Percentiles rank a stretch among this genome's conserved stretches.
phyloP scores from a whole-genome alignment of 805 yeast genomes.

The Danielia oregonensis region DNA sequence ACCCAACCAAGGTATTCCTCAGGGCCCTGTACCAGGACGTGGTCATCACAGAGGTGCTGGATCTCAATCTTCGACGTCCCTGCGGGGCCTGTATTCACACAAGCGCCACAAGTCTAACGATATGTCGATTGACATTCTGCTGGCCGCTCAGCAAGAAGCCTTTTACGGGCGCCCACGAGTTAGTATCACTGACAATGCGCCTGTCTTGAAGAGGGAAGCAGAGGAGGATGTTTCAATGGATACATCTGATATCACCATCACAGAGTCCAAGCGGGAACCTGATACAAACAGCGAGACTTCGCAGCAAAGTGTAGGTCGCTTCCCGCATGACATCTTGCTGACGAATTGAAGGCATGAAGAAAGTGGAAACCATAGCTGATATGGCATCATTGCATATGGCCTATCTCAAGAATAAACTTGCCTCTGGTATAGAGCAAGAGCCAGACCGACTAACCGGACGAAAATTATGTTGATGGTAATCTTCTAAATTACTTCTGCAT shows the following conservation, averaged over 20 bases:
- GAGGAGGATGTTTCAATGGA: slow-evolving; percentile 15
- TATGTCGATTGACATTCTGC: slow-evolving; percentile 27
- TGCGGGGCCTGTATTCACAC: slow-evolving; percentile 18
- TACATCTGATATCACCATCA: slow-evolving; percentile 9
- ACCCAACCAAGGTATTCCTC: slow-evolving; percentile 1
- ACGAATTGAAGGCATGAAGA: slow-evolving; percentile 6
- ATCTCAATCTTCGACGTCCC: slow-evolving; percentile 6
- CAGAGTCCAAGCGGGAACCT: slow-evolving; percentile 6
- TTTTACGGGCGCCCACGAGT: background rate
- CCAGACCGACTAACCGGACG: too few species aligned
- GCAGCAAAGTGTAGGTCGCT: slow-evolving; percentile 23
- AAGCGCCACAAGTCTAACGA: slow-evolving; percentile 34
- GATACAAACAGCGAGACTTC: slow-evolving; percentile 6
- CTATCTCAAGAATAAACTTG: too few species aligned
- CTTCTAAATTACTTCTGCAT: background rate
- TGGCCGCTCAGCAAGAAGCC: slow-evolving; percentile 1
- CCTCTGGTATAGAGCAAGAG: too few species aligned
- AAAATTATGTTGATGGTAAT: too few species aligned
- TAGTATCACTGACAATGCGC: background rate
- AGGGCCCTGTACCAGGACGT: slow-evolving; percentile 3
- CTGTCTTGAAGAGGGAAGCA: background rate
- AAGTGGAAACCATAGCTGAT: too few species aligned
- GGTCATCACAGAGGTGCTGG: background rate
- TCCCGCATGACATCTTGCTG: slow-evolving; percentile 28
- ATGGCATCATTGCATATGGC: too few species aligned